phyloP scores from a whole-genome alignment of 2,329 filamentous ascomycete species.

The Aspergillus proliferans region DNA sequence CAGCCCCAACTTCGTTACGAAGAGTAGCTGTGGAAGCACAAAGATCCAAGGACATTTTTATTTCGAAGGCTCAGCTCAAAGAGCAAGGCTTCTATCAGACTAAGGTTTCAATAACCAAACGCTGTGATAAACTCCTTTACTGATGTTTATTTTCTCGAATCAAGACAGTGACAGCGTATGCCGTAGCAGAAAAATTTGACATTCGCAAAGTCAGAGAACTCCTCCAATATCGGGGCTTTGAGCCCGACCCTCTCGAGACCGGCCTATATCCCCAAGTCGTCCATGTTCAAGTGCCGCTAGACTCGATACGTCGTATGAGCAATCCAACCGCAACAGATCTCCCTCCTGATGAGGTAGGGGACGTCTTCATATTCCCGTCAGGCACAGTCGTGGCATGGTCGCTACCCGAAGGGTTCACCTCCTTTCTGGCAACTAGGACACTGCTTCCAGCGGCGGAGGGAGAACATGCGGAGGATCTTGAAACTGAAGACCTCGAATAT shows the following conservation, averaged over 20 bases:
- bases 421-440: conserved; percentile 61
- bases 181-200: conserved; percentile 62
- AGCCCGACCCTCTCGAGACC: conserved; percentile 57
- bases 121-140: neutral
- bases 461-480: conserved; percentile 64
- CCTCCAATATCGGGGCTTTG: conserved; percentile 53
- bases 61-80: conserved; percentile 39
- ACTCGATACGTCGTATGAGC: conserved; percentile 39
- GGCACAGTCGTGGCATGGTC: conserved; percentile 93
- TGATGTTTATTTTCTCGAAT: conserved; percentile 1
- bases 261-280: conserved; percentile 61
- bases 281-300: conserved; percentile 50
- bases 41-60: conserved; percentile 48
- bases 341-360: conserved; percentile 54
- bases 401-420: conserved; percentile 67
- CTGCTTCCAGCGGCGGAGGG: conserved; percentile 70
- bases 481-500: conserved; percentile 88
- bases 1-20: conserved; percentile 68
- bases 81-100: conserved; percentile 32
- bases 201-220: conserved; percentile 53
- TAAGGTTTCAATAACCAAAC: conserved; percentile 22
- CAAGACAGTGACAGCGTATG: conserved; percentile 57
- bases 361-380: conserved; percentile 93
- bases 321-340: conserved; percentile 35
- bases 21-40: conserved; percentile 84